These are phyloP conservation scores for Pholiota microspora DNA, from an alignment of 768 basidiomycete species.

Conservation along the genomic window DNA sequence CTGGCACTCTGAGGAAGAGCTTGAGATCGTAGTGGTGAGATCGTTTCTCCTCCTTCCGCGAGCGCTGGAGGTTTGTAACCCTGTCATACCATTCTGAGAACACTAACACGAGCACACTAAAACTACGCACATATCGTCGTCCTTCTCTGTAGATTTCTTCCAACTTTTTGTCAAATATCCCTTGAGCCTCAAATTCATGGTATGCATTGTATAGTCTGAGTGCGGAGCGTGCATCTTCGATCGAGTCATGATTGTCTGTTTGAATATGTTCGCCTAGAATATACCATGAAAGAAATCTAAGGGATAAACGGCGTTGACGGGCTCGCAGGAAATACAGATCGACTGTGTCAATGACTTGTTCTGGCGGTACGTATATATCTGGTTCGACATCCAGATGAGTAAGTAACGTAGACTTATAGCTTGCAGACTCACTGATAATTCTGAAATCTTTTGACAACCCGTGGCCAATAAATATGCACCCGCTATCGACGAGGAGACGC, in stretches of 20 bases:
- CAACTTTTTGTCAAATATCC: constrained; percentile 81
- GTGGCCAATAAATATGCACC: constrained; percentile 97
- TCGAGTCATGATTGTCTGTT: constrained; percentile 94
- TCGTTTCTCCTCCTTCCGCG: not conserved
- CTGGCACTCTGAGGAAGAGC: not conserved
- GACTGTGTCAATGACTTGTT: constrained; percentile 96
- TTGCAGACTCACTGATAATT: constrained; percentile 79
- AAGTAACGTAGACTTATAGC: too few relatives aligned
- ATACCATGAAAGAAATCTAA: constrained; percentile 94
- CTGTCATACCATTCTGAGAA: constrained; percentile 25
- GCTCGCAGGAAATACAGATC: constrained; percentile 87
- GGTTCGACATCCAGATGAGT: not conserved
- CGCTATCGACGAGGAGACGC: constrained; percentile 86
- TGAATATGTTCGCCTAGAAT: constrained; percentile 92
- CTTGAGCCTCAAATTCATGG: constrained; percentile 69
- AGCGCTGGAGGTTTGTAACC: constrained; percentile 54
- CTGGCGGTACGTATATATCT: constrained; percentile 96
- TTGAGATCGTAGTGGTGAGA: not conserved
- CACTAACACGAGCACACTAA: not conserved
- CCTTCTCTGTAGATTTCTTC: constrained; percentile 84
- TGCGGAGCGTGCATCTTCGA: constrained; percentile 92
- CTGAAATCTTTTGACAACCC: constrained; percentile 97
- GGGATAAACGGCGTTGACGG: constrained; percentile 83
- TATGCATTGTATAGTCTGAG: constrained; percentile 83
- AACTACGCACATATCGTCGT: constrained; percentile 57